phyloP scores from a whole-genome alignment of 1,139 yeast species.

The Blastobotrys serpentis region DNA sequence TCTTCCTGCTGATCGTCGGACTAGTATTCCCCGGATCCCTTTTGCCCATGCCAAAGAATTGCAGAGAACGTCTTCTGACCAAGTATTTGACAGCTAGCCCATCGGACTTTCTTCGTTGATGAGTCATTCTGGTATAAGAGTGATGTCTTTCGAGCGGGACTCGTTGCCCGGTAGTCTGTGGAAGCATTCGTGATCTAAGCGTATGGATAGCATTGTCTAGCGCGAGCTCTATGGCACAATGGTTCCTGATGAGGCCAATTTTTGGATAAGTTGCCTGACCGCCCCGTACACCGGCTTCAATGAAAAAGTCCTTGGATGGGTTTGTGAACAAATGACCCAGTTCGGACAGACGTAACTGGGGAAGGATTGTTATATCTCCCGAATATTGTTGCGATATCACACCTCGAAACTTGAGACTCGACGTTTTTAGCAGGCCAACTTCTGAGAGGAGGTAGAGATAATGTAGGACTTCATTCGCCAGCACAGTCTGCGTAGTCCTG shows the following conservation, averaged over 20 bases:
- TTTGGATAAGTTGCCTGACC: slow-evolving; percentile 95
- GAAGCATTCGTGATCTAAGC: slow-evolving; percentile 64
- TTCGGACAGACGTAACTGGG: slow-evolving; percentile 62
- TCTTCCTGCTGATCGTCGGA: slow-evolving; percentile 3
- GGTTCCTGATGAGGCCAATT: slow-evolving; percentile 76
- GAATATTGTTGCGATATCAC: slow-evolving; percentile 82
- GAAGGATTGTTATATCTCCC: slow-evolving; percentile 90
- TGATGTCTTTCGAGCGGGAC: slow-evolving; percentile 13
- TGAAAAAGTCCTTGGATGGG: slow-evolving; percentile 73
- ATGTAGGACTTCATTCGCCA: slow-evolving; percentile 74
- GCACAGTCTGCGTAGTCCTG: slow-evolving; percentile 57
- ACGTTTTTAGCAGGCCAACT: slow-evolving; percentile 69
- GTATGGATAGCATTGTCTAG: slow-evolving; percentile 72
- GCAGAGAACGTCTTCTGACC: slow-evolving; percentile 14
- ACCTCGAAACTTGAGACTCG: slow-evolving; percentile 70
- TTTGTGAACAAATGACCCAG: slow-evolving; percentile 65
- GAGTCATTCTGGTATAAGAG: slow-evolving; percentile 12
- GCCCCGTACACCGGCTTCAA: slow-evolving; percentile 74
- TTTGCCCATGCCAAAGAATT: slow-evolving; percentile 7
- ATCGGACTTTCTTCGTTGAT: slow-evolving; percentile 16
- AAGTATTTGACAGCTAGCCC: slow-evolving; percentile 17
- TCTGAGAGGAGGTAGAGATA: slow-evolving; percentile 70
- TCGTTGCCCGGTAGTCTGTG: slow-evolving; percentile 21
- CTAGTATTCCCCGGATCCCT: slow-evolving; percentile 4
- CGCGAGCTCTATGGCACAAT: slow-evolving; percentile 85